phyloP scores from a whole-genome alignment of 345 rosid species.

The Chamaenerion angustifolium region DNA sequence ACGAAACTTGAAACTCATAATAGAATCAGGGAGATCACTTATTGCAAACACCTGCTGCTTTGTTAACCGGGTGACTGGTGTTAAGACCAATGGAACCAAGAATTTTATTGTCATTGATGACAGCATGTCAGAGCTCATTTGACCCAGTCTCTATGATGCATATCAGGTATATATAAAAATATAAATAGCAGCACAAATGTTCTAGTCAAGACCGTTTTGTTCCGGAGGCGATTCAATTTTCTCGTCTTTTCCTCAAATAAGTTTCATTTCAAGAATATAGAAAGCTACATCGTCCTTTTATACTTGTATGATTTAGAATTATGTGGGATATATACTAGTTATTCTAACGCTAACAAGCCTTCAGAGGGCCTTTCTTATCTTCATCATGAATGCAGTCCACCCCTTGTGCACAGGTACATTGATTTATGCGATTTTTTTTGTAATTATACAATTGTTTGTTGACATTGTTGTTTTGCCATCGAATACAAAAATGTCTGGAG shows the following conservation, averaged over 20 bases:
- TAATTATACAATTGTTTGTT: neutral
- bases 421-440: neutral
- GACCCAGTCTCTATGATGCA: conserved; percentile 94
- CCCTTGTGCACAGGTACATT: conserved; percentile 78
- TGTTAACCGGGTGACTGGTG: too few species aligned
- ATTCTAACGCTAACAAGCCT: too few species aligned
- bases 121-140: conserved; percentile 97
- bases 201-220: too few species aligned
- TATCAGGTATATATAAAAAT: conserved; percentile 48
- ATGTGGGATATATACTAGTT: too few species aligned
- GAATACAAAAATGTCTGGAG: too few species aligned
- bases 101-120: conserved; percentile 88
- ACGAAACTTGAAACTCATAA: conserved; percentile 59
- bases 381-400: conserved; percentile 85
- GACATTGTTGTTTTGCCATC: too few species aligned
- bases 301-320: too few species aligned
- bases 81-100: conserved; percentile 90
- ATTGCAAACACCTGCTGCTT: conserved; percentile 94
- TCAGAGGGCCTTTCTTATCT: conserved; percentile 73
- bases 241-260: too few species aligned
- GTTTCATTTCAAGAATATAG: too few species aligned
- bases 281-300: too few species aligned
- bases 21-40: conserved; percentile 93
- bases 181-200: too few species aligned
- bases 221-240: too few species aligned